phyloP scores from a whole-genome alignment of 805 yeast species.

The Wickerhamiella sergipiensis region DNA sequence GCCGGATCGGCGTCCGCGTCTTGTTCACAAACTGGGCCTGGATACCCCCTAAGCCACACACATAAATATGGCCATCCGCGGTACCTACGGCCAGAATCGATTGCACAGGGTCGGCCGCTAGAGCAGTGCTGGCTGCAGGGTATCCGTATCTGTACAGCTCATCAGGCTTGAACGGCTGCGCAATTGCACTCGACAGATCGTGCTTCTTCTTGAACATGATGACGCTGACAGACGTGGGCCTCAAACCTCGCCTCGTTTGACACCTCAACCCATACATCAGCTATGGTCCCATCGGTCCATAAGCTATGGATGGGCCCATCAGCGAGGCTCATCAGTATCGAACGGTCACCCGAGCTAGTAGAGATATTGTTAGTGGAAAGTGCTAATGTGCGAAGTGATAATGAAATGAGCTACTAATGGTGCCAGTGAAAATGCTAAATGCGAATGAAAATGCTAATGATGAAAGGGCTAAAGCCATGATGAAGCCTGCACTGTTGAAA shows the following conservation, averaged over 20 bases:
- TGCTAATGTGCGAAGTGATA: neutral
- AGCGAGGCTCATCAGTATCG: too few species aligned
- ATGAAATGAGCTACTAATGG: neutral
- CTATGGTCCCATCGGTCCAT: too few species aligned
- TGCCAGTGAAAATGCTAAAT: neutral
- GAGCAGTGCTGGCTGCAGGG: constrained; percentile 47
- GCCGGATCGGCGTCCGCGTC: constrained; percentile 31
- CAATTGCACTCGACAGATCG: constrained; percentile 18
- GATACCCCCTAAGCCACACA: constrained; percentile 75
- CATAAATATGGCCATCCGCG: constrained; percentile 50
- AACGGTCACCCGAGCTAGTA: too few species aligned
- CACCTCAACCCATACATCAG: neutral
- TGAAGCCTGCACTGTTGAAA: neutral
- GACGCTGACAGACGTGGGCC: neutral
- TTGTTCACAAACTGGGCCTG: constrained; percentile 46
- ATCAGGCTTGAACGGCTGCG: constrained; percentile 18
- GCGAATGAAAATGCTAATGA: neutral
- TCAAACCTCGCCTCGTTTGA: neutral
- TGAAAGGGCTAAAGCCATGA: too few species aligned
- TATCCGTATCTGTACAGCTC: constrained; percentile 38
- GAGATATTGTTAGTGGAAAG: too few species aligned
- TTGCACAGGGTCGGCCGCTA: constrained; percentile 82
- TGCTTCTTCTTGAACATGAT: constrained; percentile 13
- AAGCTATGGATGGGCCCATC: too few species aligned
- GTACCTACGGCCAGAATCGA: constrained; percentile 74